These are phyloP conservation scores for Theobroma grandiflorum DNA, from an alignment of 441 rosid species.

Conservation along the genomic window DNA sequence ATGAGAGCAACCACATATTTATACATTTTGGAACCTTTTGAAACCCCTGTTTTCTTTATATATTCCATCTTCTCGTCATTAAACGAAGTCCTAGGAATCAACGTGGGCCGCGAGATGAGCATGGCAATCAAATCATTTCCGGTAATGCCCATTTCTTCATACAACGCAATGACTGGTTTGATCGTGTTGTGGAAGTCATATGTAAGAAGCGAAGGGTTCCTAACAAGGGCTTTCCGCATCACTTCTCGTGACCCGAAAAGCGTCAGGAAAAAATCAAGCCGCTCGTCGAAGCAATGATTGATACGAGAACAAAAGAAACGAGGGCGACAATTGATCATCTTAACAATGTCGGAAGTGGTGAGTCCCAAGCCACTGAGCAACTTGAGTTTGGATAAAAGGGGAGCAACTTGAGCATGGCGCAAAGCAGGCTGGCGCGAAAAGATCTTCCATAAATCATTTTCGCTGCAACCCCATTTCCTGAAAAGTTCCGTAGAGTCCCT, in stretches of 20 bases:
- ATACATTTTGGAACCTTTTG: constrained; percentile 69
- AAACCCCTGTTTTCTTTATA: constrained; percentile 58
- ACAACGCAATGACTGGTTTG: constrained; percentile 61
- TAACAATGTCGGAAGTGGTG: constrained; percentile 73
- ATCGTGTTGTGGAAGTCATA: constrained; percentile 64
- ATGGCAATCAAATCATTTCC: constrained; percentile 56
- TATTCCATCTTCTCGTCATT: constrained; percentile 71
- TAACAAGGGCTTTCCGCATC: constrained; percentile 64
- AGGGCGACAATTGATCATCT: constrained; percentile 79
- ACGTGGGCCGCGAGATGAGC: constrained; percentile 73
- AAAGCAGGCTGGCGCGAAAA: constrained; percentile 61
- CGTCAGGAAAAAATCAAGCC: constrained; percentile 55
- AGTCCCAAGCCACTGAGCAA: constrained; percentile 67
- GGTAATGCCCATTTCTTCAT: constrained; percentile 63
- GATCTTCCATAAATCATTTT: constrained; percentile 56
- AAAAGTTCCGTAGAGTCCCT: constrained; percentile 49
- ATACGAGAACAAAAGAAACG: constrained; percentile 68
- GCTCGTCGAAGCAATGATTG: constrained; percentile 65
- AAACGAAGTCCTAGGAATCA: constrained; percentile 73
- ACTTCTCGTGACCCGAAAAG: constrained; percentile 70
- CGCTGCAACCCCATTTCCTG: constrained; percentile 74
- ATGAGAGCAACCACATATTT: constrained; percentile 68
- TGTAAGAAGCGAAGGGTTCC: constrained; percentile 81
- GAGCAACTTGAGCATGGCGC: constrained; percentile 52
- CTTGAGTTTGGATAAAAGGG: constrained; percentile 59